Percentiles rank a stretch among this genome's conserved stretches.
Conservation (phyloP, 225 moss, liverwort and hornwort genomes). For the Rhytidiadelphus loreus region DNA sequence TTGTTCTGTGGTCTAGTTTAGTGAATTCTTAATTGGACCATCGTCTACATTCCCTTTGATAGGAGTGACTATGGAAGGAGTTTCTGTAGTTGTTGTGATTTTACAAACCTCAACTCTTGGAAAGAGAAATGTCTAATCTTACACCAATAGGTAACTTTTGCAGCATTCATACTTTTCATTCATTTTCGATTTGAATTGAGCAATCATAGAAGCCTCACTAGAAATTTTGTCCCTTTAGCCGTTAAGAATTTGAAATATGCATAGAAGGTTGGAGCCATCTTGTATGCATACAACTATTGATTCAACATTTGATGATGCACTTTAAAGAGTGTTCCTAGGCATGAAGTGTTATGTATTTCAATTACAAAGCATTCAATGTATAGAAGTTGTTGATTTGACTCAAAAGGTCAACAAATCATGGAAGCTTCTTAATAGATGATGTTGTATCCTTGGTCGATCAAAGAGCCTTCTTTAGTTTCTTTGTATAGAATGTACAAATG, state of each 20-base stretch:
- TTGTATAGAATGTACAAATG: neutral
- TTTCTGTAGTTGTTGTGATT: rapidly evolving
- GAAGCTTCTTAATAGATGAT: neutral
- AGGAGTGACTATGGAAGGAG: constrained; percentile 43
- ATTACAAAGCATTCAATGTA: neutral
- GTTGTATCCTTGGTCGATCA: too few species aligned
- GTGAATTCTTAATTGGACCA: constrained; percentile 34
- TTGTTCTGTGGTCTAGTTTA: constrained; percentile 38
- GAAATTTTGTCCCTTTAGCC: neutral
- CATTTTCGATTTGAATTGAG: neutral
- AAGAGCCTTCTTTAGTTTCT: neutral
- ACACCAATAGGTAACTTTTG: neutral
- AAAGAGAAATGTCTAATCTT: neutral
- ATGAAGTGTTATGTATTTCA: neutral
- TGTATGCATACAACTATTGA: neutral
- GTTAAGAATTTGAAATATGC: neutral
- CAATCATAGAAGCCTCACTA: neutral
- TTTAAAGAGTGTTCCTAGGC: neutral
- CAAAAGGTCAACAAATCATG: neutral
- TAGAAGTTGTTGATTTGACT: neutral
- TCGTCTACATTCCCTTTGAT: constrained; percentile 40
- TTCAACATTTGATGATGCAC: neutral
- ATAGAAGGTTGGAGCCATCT: neutral
- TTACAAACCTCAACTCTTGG: neutral
- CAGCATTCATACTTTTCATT: neutral